Evolutionary conservation across 495 filamentous ascomycete genomes (phyloP).

Genomic region (Talaromyces stipitatus): DNA sequence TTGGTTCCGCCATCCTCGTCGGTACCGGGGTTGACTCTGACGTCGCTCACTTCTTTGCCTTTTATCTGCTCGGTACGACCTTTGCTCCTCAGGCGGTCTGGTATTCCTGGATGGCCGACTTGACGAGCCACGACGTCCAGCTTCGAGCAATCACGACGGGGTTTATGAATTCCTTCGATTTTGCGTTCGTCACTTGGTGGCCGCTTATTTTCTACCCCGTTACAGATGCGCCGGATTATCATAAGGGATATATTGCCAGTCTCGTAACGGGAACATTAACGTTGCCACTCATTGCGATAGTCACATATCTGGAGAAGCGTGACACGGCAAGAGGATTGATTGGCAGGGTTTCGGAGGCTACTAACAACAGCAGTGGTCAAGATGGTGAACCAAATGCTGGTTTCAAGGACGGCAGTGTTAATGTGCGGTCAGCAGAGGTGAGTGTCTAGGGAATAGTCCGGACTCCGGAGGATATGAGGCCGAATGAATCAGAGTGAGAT

Average conservation of each 20-base stretch:
- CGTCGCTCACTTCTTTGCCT: constrained; percentile 23
- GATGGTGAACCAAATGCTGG: not conserved
- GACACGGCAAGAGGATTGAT: constrained; percentile 21
- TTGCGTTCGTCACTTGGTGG: constrained; percentile 31
- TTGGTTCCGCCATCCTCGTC: constrained; percentile 26
- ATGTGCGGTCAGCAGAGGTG: not conserved
- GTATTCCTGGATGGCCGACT: constrained; percentile 31
- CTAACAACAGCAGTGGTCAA: not conserved
- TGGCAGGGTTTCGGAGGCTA: constrained; percentile 9
- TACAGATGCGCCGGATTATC: constrained; percentile 25
- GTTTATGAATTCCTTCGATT: constrained; percentile 33
- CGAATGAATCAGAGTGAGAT: too few species aligned
- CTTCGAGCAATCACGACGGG: constrained; percentile 27
- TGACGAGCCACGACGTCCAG: constrained; percentile 25
- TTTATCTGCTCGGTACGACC: constrained; percentile 27
- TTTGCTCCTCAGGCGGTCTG: constrained; percentile 29
- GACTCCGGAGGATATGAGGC: too few species aligned
- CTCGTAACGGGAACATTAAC: constrained; percentile 24
- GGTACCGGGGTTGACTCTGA: constrained; percentile 11
- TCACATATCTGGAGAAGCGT: constrained; percentile 22
- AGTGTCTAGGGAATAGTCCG: not conserved
- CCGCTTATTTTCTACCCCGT: constrained; percentile 27
- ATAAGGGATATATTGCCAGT: constrained; percentile 28
- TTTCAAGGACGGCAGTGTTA: not conserved
- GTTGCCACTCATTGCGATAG: constrained; percentile 20